Conservation (phyloP, 441 rosid species). For the Gossypium schwendimanii region DNA sequence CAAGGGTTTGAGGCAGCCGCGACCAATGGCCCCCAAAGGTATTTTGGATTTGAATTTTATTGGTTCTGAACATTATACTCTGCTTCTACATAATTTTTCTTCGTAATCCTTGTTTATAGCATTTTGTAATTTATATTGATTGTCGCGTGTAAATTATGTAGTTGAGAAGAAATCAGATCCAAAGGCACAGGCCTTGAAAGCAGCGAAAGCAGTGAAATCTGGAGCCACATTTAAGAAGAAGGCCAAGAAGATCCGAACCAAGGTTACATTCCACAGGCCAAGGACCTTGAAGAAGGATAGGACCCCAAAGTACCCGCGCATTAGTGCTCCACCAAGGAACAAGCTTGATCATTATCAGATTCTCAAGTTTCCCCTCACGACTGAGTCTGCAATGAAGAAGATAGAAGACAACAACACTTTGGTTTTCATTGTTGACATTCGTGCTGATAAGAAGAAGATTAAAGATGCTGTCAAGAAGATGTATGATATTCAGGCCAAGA, state of each 20-base stretch:
- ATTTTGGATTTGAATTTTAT: not conserved
- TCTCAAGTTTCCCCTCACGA: constrained; percentile 67
- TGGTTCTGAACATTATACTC: not conserved
- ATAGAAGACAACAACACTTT: constrained; percentile 93
- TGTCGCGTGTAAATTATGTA: constrained; percentile 5
- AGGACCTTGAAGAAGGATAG: constrained; percentile 65
- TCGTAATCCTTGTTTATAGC: not conserved
- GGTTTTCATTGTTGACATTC: constrained; percentile 87
- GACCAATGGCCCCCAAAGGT: constrained; percentile 49
- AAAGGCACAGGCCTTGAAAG: constrained; percentile 77
- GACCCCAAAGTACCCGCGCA: constrained; percentile 61
- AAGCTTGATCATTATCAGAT: constrained; percentile 75
- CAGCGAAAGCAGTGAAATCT: constrained; percentile 80
- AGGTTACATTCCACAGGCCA: constrained; percentile 86
- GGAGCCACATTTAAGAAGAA: constrained; percentile 71
- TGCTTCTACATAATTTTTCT: not conserved
- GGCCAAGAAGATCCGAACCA: constrained; percentile 66
- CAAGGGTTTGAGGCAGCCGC: constrained; percentile 10
- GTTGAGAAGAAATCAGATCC: constrained; percentile 69
- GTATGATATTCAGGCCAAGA: constrained; percentile 88
- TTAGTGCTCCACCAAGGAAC: constrained; percentile 65
- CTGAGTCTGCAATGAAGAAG: constrained; percentile 77
- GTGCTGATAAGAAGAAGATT: constrained; percentile 87
- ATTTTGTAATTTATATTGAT: not conserved
- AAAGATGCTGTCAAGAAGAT: constrained; percentile 89